Conservation (phyloP, 192 early-diverging fungal species). For the Podila clonocystis region DNA sequence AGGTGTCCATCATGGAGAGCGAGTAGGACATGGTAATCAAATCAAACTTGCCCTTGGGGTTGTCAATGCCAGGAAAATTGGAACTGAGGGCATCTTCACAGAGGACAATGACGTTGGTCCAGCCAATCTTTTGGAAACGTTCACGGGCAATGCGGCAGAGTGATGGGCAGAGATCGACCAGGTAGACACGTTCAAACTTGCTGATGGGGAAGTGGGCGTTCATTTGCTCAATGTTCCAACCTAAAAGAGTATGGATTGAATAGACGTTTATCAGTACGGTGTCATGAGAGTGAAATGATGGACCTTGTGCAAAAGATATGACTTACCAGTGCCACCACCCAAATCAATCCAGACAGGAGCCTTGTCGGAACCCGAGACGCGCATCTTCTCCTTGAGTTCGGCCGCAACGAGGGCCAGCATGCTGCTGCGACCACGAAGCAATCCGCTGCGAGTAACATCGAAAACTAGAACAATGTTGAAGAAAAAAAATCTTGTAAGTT, state of each 20-base stretch:
- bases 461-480: constrained; percentile 60
- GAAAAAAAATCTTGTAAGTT: neutral
- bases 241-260: constrained; percentile 5
- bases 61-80: constrained; percentile 66
- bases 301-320: neutral
- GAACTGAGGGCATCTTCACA: constrained; percentile 84
- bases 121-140: constrained; percentile 79
- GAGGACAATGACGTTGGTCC: constrained; percentile 82
- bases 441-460: constrained; percentile 75
- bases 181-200: constrained; percentile 80
- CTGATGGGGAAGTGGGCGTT: constrained; percentile 74
- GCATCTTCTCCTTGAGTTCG: constrained; percentile 63
- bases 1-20: constrained; percentile 86
- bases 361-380: constrained; percentile 16
- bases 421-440: constrained; percentile 79
- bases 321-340: constrained; percentile 71
- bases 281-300: neutral
- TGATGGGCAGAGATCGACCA: constrained; percentile 86
- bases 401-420: constrained; percentile 88
- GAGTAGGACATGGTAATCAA: constrained; percentile 91
- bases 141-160: constrained; percentile 81
- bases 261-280: neutral
- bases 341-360: constrained; percentile 70
- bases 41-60: constrained; percentile 69
- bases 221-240: constrained; percentile 84